These are phyloP conservation scores for Podospora pseudocomata DNA, from an alignment of 495 filamentous ascomycete species.

Conservation along the genomic window DNA sequence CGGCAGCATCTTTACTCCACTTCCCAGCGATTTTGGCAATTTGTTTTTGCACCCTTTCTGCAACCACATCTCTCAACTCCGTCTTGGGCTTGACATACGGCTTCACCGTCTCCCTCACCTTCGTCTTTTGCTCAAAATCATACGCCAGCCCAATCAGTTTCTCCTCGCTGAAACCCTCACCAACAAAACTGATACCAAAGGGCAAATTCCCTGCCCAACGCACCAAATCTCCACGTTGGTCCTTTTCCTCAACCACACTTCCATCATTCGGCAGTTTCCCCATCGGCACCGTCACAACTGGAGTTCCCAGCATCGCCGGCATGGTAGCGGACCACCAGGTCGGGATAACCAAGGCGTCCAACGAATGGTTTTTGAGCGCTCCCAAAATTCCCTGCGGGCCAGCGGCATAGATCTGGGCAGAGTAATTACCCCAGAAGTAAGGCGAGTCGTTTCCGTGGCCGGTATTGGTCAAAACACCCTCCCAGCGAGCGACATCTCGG, in stretches of 20 bases:
- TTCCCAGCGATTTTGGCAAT: not conserved
- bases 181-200: conserved; percentile 49
- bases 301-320: conserved; percentile 33
- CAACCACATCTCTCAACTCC: conserved; percentile 41
- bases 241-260: conserved; percentile 17
- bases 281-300: conserved; percentile 44
- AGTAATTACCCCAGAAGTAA: conserved; percentile 18
- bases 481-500: conserved; percentile 37
- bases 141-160: conserved; percentile 62
- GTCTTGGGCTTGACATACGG: conserved; percentile 49
- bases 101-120: conserved; percentile 41
- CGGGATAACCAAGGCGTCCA: conserved; percentile 46
- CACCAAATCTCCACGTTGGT: conserved; percentile 14
- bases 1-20: not conserved
- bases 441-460: not conserved
- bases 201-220: not conserved
- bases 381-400: conserved; percentile 13
- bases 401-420: conserved; percentile 18
- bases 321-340: conserved; percentile 27
- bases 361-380: conserved; percentile 1
- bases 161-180: conserved; percentile 51
- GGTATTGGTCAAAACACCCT: conserved; percentile 23
- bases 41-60: not conserved
- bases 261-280: conserved; percentile 26
- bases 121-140: conserved; percentile 64